phyloP scores from a whole-genome alignment of 345 rosid genomes.

The Alliaria petiolata region DNA sequence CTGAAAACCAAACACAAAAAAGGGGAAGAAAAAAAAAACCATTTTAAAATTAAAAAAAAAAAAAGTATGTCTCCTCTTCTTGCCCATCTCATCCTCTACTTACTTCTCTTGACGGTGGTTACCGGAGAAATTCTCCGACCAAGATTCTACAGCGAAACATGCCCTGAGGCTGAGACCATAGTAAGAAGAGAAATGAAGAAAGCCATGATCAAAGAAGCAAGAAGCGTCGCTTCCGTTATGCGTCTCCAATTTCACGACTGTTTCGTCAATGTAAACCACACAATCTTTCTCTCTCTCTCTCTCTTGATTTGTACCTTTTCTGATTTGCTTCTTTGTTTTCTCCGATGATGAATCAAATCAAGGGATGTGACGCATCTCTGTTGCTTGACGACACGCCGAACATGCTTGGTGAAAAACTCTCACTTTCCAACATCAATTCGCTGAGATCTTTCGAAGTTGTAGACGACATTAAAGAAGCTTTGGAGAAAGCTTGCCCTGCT shows the following conservation, averaged over 20 bases:
- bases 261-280: constrained; percentile 65
- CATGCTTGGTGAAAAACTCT: constrained; percentile 71
- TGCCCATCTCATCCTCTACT: constrained; percentile 24
- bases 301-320: background rate
- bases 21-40: background rate
- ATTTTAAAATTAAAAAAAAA: background rate
- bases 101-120: constrained; percentile 13
- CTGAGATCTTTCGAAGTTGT: constrained; percentile 71
- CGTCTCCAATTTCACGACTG: constrained; percentile 97
- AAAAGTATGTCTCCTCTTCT: constrained; percentile 13
- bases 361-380: constrained; percentile 90
- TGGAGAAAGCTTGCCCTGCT: constrained; percentile 76
- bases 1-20: background rate
- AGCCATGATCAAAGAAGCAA: constrained; percentile 61
- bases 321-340: background rate
- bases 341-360: constrained; percentile 2
- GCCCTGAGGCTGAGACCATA: constrained; percentile 71
- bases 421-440: constrained; percentile 84
- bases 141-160: constrained; percentile 59
- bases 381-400: constrained; percentile 80
- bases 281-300: background rate
- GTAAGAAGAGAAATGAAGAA: constrained; percentile 57
- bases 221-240: constrained; percentile 91
- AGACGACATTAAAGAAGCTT: constrained; percentile 64
- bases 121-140: constrained; percentile 44